phyloP scores from a whole-genome alignment of 768 basidiomycete genomes.

The Agrocybe chaxingu region DNA sequence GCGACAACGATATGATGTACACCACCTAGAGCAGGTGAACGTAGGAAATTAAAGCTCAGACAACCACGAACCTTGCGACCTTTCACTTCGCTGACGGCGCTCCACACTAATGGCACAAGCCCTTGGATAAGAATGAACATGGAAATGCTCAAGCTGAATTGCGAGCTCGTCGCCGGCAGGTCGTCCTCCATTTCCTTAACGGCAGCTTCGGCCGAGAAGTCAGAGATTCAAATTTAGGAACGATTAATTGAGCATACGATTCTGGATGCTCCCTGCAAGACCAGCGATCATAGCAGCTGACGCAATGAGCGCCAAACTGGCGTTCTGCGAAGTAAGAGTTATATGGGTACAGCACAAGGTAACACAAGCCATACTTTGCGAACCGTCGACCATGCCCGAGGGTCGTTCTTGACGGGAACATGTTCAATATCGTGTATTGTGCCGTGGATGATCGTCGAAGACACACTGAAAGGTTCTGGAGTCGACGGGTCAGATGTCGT shows the following conservation, averaged over 20 bases:
- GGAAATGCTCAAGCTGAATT: constrained; percentile 68
- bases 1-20: constrained; percentile 47
- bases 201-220: constrained; percentile 41
- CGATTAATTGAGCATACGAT: constrained; percentile 40
- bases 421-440: constrained; percentile 44
- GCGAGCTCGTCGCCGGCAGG: constrained; percentile 53
- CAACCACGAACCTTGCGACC: constrained; percentile 57
- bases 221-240: neutral
- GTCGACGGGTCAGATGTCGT: no score
- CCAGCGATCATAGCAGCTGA: constrained; percentile 57
- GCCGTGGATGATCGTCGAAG: constrained; percentile 11
- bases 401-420: constrained; percentile 56
- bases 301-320: constrained; percentile 44
- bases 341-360: neutral
- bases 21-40: constrained; percentile 33
- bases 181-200: constrained; percentile 57
- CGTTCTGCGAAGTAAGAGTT: constrained; percentile 26
- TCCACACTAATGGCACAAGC: constrained; percentile 63
- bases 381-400: constrained; percentile 51
- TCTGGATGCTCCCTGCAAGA: constrained; percentile 58
- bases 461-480: no score
- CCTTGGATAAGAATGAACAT: constrained; percentile 78
- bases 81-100: constrained; percentile 67
- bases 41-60: neutral
- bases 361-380: constrained; percentile 44